Base-by-base conservation (phyloP, 495 filamentous ascomycete genomes). In the Tetracladium marchalianum region DNA sequence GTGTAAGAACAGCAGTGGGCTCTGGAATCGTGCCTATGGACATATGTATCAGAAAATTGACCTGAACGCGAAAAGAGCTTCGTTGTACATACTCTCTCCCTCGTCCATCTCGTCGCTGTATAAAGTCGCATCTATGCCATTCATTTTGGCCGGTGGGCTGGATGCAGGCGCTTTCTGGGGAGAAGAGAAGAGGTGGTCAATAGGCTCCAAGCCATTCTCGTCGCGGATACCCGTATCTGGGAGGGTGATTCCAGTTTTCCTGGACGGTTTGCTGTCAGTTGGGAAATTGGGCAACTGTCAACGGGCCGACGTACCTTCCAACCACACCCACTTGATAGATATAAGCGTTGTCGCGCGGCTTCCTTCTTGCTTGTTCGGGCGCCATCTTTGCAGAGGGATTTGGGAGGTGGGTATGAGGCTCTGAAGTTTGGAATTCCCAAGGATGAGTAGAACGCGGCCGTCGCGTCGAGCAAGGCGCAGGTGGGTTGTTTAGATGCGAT, bases 101-200 rank as follows among this genome's bases (percentile, higher is more conserved):
- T 54, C 32, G 33, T 59, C 56, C 56, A 59, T 59, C 39, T 49
- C 51, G 15, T 58, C 56, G 33, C 47, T 51, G 0, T 47, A 46
- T 35, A 55, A 32, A 8, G 52, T 59, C 15, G 44, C 35, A 41
- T 59, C 47, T 19, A 33, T 11, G 4, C 37, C 32, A 35, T 43
- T 51, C 6, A 5, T 19, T 17, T 35, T 38, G 11, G 27, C 36
- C 8, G 11, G 3, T 16, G 33, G 9, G 4, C 27, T 50, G 1
- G 42, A 39, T 34, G 70, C 67, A 13, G 77, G 69, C 5, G 71
- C 61, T 49, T 82, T 85, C 45, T 73, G 78, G 24, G 90, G 90
- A 10, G 90, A 95, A 3, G 89, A 95, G 64, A 95, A 97, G 52
- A 95, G 77, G 40, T 73, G 74, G 18, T 87, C 83, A 43, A 95